Conservation (phyloP, 2,329 filamentous ascomycete species). For the Verticillium nubilum region DNA sequence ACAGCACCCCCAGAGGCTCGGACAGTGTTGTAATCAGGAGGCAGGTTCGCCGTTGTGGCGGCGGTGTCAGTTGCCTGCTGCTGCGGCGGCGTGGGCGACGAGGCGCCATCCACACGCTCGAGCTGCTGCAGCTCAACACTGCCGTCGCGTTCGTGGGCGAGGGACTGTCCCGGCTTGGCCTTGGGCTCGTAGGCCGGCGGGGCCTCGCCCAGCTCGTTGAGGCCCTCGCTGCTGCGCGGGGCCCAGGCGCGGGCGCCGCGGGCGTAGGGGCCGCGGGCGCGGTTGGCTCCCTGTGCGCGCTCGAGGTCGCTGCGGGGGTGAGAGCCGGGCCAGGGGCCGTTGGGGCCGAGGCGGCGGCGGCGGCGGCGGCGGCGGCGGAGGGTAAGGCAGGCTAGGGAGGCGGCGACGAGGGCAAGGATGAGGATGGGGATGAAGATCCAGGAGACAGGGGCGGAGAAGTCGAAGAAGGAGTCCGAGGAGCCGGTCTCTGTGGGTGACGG, state of each 20-base stretch:
- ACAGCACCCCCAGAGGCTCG: neutral
- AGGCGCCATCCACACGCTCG: neutral
- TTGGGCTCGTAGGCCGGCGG: slow-evolving; percentile 53
- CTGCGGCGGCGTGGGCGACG: neutral
- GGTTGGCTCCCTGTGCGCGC: neutral
- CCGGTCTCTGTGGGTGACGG: neutral
- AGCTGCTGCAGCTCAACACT: neutral
- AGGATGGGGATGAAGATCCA: slow-evolving; percentile 49
- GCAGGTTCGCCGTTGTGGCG: neutral
- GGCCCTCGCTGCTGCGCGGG: slow-evolving; percentile 42
- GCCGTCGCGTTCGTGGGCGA: neutral
- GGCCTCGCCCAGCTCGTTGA: slow-evolving; percentile 59
- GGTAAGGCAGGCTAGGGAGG: slow-evolving; percentile 31
- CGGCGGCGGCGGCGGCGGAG: slow-evolving; percentile 34
- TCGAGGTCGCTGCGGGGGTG: neutral
- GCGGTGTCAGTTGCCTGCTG: neutral
- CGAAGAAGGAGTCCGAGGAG: slow-evolving; percentile 22
- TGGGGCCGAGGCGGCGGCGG: slow-evolving; percentile 13
- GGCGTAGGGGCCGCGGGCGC: slow-evolving; percentile 7
- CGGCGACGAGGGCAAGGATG: slow-evolving; percentile 32
- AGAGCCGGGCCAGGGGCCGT: slow-evolving; percentile 1
- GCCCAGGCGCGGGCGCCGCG: slow-evolving; percentile 13
- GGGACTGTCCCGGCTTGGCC: slow-evolving; percentile 17
- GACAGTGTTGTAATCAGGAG: neutral
- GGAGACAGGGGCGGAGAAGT: slow-evolving; percentile 51